Conservation (phyloP, 2,329 filamentous ascomycete species). For the Coccinonectria pachysandricola region DNA sequence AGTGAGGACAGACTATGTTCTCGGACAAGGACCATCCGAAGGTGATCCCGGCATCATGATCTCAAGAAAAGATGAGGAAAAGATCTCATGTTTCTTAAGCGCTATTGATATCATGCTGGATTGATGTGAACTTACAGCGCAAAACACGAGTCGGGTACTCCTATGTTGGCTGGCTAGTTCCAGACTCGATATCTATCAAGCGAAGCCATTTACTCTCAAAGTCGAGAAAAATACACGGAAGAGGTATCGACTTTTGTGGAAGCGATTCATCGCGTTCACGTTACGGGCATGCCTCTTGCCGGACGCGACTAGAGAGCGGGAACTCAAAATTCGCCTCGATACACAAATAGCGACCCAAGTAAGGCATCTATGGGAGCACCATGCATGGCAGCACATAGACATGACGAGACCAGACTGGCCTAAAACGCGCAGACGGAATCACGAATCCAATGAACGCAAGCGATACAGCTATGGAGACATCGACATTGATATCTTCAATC, state of each 20-base stretch:
- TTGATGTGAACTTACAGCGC: constrained; percentile 1
- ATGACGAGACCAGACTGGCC: not conserved
- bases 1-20: not conserved
- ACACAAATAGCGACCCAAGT: not conserved
- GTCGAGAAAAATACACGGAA: not conserved
- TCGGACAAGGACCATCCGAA: constrained; percentile 1
- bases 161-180: constrained; percentile 1
- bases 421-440: not conserved
- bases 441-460: not conserved
- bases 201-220: constrained; percentile 1
- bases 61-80: constrained; percentile 1
- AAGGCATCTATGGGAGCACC: not conserved
- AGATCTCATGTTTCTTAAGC: constrained; percentile 1
- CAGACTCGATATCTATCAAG: not conserved
- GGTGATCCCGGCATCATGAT: constrained; percentile 1
- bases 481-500: not conserved
- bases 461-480: not conserved
- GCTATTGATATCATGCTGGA: constrained; percentile 1
- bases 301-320: not conserved
- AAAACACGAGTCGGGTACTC: constrained; percentile 1
- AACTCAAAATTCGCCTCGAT: constrained; percentile 1
- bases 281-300: not conserved
- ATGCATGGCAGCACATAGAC: not conserved
- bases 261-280: not conserved
- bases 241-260: constrained; percentile 1